Percentiles rank a stretch among this genome's conserved stretches.
These are phyloP conservation scores for Trichosanthes cucumerina DNA, from an alignment of 306 rosid genomes.

Conservation along the genomic window DNA sequence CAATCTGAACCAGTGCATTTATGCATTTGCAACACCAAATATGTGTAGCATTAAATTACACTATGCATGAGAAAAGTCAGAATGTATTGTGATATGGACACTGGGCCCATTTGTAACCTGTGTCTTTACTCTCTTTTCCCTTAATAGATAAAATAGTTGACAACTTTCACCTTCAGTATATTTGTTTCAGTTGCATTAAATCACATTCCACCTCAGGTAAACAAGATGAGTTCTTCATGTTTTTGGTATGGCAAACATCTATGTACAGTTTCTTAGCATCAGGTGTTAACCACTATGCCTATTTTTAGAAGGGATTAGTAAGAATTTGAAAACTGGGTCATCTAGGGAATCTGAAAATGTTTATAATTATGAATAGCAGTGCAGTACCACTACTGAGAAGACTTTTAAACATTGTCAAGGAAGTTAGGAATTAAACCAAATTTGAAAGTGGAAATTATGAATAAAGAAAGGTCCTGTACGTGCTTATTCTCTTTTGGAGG, in stretches of 20 bases:
- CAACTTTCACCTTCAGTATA: background rate
- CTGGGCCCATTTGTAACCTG: background rate
- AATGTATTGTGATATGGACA: background rate
- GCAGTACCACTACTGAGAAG: background rate
- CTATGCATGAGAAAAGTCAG: background rate
- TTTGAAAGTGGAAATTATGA: background rate
- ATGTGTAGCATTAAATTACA: background rate
- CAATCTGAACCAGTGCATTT: background rate
- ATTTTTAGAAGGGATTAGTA: background rate
- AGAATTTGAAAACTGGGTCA: background rate
- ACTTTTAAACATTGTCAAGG: background rate
- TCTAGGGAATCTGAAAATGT: background rate
- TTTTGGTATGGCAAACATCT: background rate
- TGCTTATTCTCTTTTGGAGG: background rate
- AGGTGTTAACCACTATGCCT: background rate
- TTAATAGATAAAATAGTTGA: background rate
- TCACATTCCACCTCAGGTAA: background rate
- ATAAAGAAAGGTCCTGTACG: background rate
- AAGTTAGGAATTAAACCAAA: background rate
- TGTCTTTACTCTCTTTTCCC: background rate
- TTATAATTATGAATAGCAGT: background rate
- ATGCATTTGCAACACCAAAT: background rate
- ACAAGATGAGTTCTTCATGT: background rate
- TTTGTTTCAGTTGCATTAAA: background rate
- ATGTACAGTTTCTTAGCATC: background rate